Evolutionary conservation across 495 filamentous ascomycete genomes (phyloP), one percentile per base, ranked within the genome.

Genomic region (Cryomyces antarcticus): DNA sequence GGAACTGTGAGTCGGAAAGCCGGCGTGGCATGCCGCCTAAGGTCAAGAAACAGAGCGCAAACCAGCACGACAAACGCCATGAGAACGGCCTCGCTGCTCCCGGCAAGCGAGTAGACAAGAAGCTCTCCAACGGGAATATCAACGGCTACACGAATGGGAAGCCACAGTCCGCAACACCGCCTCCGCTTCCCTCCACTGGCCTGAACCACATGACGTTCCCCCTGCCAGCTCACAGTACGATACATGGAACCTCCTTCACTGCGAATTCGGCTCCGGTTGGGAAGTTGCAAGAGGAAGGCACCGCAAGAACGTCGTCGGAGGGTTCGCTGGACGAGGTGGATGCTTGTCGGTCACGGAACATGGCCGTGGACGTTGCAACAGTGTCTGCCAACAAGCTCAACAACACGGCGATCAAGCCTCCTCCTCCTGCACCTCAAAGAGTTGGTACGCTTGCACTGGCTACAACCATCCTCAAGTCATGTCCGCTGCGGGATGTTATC

Each of bases 401-500:
- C 33, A 13, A 9, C 33, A 13, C 12, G 33, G 17, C 17, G 17
- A 35, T 35, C 9, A 12, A 35, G 33, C 33, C 33, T 9, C 9
- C 7, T 12, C 24, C 4, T 39, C 11, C 33, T 36, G 33, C 33
- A 71, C 73, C 71, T 40, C 69, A 75, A 47, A 73, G 69, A 40
- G 57, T 62, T 41, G 77, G 79, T 45, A 74, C 78, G 38, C 59
- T 89, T 44, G 73, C 77, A 49, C 61, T 87, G 43, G 75, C 77
- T 39, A 70, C 81, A 47, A 95, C 88, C 36, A 89, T 97, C 46
- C 73, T 97, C 48, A 71, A 72, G 48, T 86, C 84, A 28, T 93
- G 85, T 53, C 89, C 89, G 27, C 75, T 94, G 49, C 77, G 82
- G 60, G 89, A 99, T 65, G 94, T 89, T 44, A 82, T 99, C 61